Evolutionary conservation across 176 grass and related monocot genomes (phyloP), one percentile per base, ranked within the genome.

Genomic region (Rhynchospora breviuscula): DNA sequence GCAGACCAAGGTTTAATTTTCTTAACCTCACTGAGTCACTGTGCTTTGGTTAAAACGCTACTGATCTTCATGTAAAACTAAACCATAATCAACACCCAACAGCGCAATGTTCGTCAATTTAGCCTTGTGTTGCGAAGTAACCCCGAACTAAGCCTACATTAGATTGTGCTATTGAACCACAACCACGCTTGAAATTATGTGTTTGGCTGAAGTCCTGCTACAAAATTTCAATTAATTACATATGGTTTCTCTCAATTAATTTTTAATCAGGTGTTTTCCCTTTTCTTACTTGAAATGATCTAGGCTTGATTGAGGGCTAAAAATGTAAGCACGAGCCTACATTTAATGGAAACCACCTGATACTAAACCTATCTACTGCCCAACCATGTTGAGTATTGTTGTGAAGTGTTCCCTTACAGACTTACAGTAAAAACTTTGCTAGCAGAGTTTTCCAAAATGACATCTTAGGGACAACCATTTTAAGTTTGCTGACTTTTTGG

Each of bases 1-100:
- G 83, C 78, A 56, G n/a, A 23, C 26, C 29, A 86, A 76, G 85
- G 94, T 81, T 86, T 78, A 21, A 74, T 48, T 66, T 6, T 70
- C n/a, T 90, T 91, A 66, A 19, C 14, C 19, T 61, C 46, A 54
- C 7, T 76, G 12, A 54, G 48, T 17, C 21, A 75, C 52, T 19
- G 44, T 10, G 35, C 67, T 35, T 70, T 70, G 6, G 18, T 68
- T 83, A 56, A 56, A 78, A 6, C 9, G 12, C 18, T 43, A 60
- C 29, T 59, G 17, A 58, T 22, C 6, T 33, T 33, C 77, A 76
- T 21, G 8, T 17, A 21, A 45, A 76, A 25, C 53, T 46, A 46
- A 53, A 49, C n/a, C 71, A 52, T 51, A 49, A 18, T 76, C 47
- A 48, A 29, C 64, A 35, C 35, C 29, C 4, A 62, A 67, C 64